Conservation (phyloP, 1,284 basidiomycete genomes). For the Wallemia mellicola region DNA sequence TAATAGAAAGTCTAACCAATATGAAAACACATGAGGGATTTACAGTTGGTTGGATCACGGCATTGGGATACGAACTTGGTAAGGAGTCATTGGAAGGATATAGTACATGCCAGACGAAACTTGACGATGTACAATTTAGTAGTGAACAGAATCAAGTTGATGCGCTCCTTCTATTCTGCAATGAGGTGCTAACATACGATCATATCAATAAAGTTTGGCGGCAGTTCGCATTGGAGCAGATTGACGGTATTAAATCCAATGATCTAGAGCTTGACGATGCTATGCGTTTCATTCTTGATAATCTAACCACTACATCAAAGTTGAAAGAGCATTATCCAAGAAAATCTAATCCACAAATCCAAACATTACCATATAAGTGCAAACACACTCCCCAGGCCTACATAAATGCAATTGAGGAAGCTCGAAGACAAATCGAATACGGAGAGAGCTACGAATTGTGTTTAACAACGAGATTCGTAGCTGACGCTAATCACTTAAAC, state of each 20-base stretch:
- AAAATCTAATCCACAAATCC: not conserved
- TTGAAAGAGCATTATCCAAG: not conserved
- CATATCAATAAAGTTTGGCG: conserved; percentile 16
- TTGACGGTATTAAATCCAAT: not conserved
- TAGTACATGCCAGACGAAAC: not conserved
- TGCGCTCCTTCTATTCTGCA: conserved; percentile 14
- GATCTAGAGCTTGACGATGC: not conserved
- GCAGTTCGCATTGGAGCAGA: conserved; percentile 15
- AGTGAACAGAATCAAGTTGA: conserved; percentile 11
- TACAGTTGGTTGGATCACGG: conserved; percentile 22
- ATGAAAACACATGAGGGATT: conserved; percentile 10
- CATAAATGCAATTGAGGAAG: conserved; percentile 35
- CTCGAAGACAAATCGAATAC: conserved; percentile 42
- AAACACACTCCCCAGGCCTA: conserved; percentile 22
- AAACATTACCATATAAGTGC: conserved; percentile 9
- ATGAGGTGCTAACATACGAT: conserved; percentile 16
- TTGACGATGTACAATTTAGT: not conserved
- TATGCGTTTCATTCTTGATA: not conserved
- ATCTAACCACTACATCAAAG: not conserved
- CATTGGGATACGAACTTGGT: conserved; percentile 26
- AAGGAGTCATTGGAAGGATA: conserved; percentile 18
- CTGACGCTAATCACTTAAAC: conserved; percentile 5
- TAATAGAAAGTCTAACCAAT: conserved; percentile 4
- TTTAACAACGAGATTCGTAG: conserved; percentile 38
- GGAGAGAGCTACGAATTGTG: conserved; percentile 95